Conservation (phyloP, 805 yeast species). For the Wickerhamomyces rabaulensis region DNA sequence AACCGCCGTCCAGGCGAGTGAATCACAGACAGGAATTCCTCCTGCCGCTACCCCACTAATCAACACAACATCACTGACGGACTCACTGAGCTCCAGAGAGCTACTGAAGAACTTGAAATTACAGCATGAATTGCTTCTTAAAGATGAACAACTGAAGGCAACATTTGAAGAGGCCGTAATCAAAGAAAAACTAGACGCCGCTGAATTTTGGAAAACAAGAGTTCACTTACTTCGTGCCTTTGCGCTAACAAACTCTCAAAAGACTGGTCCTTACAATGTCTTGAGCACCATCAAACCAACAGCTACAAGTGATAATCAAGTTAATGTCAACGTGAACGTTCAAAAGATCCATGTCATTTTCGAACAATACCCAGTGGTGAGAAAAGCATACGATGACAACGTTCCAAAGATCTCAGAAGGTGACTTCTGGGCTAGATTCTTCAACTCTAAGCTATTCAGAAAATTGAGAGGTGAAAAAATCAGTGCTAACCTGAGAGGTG, state of each 20-base stretch:
- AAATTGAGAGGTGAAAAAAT: slow-evolving; percentile 85
- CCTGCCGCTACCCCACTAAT: slow-evolving; percentile 26
- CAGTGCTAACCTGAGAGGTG: slow-evolving; percentile 72
- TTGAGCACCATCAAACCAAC: slow-evolving; percentile 90
- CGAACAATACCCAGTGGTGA: slow-evolving; percentile 87
- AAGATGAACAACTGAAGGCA: slow-evolving; percentile 62
- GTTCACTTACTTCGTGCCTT: slow-evolving; percentile 75
- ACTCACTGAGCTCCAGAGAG: slow-evolving; percentile 48
- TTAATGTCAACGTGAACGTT: slow-evolving; percentile 85
- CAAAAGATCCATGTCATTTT: slow-evolving; percentile 88
- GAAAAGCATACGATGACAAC: slow-evolving; percentile 81
- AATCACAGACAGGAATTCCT: slow-evolving; percentile 12
- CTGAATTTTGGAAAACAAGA: slow-evolving; percentile 84
- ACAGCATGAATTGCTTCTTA: slow-evolving; percentile 72
- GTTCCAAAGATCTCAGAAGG: slow-evolving; percentile 89
- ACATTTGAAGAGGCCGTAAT: slow-evolving; percentile 88
- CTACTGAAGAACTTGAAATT: slow-evolving; percentile 66
- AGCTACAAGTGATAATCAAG: slow-evolving; percentile 88
- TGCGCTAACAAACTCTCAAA: slow-evolving; percentile 80
- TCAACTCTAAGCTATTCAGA: slow-evolving; percentile 83
- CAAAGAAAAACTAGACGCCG: slow-evolving; percentile 65
- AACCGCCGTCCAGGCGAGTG: slow-evolving; percentile 24
- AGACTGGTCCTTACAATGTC: slow-evolving; percentile 90
- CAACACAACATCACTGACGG: slow-evolving; percentile 34
- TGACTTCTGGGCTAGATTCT: slow-evolving; percentile 94